Conservation (phyloP, 2,329 filamentous ascomycete species). For the Neoscytalidium dimidiatum region DNA sequence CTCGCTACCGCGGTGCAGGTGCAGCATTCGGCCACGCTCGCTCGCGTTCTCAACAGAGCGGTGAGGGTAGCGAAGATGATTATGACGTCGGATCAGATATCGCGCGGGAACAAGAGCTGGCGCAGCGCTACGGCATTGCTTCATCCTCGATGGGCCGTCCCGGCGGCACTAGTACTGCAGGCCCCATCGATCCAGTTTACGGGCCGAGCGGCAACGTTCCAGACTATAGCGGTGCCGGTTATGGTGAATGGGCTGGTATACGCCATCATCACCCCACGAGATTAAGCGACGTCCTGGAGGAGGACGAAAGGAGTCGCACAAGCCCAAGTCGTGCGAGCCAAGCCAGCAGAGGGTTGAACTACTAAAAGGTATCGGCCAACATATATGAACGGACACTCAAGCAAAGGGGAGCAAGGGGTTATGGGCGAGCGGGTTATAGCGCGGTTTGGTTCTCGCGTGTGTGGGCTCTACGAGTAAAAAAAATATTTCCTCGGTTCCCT, state of each 20-base stretch:
- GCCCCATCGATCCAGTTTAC: conserved; percentile 13
- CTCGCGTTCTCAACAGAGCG: conserved; percentile 10
- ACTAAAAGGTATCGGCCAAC: background rate
- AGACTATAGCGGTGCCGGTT: conserved; percentile 40
- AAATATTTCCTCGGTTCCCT: background rate
- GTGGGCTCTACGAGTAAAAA: background rate
- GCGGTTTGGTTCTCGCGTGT: background rate
- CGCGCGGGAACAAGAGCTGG: conserved; percentile 50
- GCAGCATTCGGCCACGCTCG: conserved; percentile 3
- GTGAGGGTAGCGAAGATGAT: conserved; percentile 43
- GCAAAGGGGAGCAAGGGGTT: background rate
- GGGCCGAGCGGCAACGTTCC: conserved; percentile 21
- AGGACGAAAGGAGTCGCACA: conserved; percentile 41
- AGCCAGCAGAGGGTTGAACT: conserved; percentile 25
- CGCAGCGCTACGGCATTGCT: conserved; percentile 46
- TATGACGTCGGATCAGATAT: conserved; percentile 56
- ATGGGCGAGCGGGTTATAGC: background rate
- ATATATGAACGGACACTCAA: background rate
- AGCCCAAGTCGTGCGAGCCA: conserved; percentile 40
- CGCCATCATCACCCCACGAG: conserved; percentile 42
- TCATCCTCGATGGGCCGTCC: conserved; percentile 20
- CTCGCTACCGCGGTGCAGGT: conserved; percentile 22
- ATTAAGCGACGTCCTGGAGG: conserved; percentile 40
- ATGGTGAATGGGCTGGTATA: conserved; percentile 39
- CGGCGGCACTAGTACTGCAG: background rate